These are phyloP conservation scores for Hymenoscyphus repandus DNA, from an alignment of 2,329 filamentous ascomycete species.

Conservation along the genomic window DNA sequence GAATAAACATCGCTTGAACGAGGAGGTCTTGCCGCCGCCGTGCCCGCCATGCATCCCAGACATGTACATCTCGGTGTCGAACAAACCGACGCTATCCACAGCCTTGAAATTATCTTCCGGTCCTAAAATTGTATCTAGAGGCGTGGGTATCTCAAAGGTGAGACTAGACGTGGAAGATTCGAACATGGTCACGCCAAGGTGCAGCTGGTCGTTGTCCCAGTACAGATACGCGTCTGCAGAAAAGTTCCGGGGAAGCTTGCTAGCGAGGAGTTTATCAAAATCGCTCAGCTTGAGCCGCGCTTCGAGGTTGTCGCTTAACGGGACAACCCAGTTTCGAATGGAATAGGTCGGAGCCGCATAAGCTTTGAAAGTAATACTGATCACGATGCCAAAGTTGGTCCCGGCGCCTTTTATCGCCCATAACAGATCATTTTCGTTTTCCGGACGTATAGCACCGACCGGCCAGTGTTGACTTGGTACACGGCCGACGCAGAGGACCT, in stretches of 20 bases:
- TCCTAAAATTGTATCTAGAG: constrained; percentile 30
- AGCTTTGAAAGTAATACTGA: constrained; percentile 21
- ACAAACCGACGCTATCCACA: constrained; percentile 46
- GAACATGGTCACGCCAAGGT: constrained; percentile 47
- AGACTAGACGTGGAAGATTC: constrained; percentile 33
- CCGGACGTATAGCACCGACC: constrained; percentile 13
- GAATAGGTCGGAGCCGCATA: constrained; percentile 17
- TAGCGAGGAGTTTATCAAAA: constrained; percentile 37
- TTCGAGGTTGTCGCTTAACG: constrained; percentile 23
- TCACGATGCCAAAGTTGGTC: constrained; percentile 23
- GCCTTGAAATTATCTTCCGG: constrained; percentile 29
- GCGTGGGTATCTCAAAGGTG: constrained; percentile 9
- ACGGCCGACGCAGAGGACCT: constrained; percentile 45
- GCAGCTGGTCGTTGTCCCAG: constrained; percentile 39
- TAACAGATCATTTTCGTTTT: constrained; percentile 20
- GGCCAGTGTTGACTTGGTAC: constrained; percentile 24
- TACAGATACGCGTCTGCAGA: constrained; percentile 55
- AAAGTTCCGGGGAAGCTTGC: constrained; percentile 35
- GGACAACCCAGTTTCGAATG: constrained; percentile 19
- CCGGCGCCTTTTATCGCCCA: constrained; percentile 24
- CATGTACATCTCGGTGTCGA: constrained; percentile 57
- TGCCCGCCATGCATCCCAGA: constrained; percentile 55
- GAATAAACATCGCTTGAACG: constrained; percentile 62
- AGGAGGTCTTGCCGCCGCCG: constrained; percentile 50
- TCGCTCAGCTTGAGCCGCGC: constrained; percentile 32